Evolutionary conservation across 106 monocot species (phyloP).

Genomic region (Vanilla planifolia): DNA sequence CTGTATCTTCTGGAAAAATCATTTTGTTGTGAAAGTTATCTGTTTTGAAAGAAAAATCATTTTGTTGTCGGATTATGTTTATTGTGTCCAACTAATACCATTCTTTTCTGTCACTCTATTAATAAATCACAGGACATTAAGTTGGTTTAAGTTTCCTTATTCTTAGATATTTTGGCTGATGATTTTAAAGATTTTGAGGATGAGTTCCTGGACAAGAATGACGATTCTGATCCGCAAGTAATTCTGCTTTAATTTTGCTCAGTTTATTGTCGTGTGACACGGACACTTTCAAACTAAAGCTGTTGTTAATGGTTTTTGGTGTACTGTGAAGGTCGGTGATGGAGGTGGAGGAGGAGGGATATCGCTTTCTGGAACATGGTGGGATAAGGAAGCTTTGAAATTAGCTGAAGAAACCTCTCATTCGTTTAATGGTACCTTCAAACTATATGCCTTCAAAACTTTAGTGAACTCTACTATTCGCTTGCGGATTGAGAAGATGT

Average conservation of each 20-base stretch:
- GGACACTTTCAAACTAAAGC: not conserved
- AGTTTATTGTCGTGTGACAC: not conserved
- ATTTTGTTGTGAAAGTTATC: too few relatives aligned
- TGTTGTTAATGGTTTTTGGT: not conserved
- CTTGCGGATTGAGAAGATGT: constrained; percentile 87
- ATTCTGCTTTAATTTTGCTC: not conserved
- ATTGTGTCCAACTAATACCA: too few relatives aligned
- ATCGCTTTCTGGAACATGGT: constrained; percentile 61
- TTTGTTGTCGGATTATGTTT: too few relatives aligned
- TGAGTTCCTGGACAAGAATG: constrained; percentile 32
- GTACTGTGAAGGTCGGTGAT: constrained; percentile 62
- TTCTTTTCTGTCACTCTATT: too few relatives aligned
- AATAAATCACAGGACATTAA: too few relatives aligned
- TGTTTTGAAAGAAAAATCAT: too few relatives aligned
- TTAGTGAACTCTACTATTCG: constrained; percentile 39
- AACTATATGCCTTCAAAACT: constrained; percentile 92
- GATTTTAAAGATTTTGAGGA: constrained; percentile 55
- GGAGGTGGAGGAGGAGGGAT: constrained; percentile 89
- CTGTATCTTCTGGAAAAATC: too few relatives aligned
- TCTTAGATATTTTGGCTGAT: constrained; percentile 47
- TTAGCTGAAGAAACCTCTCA: constrained; percentile 67
- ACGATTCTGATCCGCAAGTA: not conserved
- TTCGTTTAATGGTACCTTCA: constrained; percentile 72
- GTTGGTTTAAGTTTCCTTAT: not conserved
- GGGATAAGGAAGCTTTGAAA: constrained; percentile 82